Percentiles rank a stretch among this genome's conserved stretches.
Evolutionary conservation across 2,329 filamentous ascomycete species (phyloP).

Genomic region (Capronia epimyces): DNA sequence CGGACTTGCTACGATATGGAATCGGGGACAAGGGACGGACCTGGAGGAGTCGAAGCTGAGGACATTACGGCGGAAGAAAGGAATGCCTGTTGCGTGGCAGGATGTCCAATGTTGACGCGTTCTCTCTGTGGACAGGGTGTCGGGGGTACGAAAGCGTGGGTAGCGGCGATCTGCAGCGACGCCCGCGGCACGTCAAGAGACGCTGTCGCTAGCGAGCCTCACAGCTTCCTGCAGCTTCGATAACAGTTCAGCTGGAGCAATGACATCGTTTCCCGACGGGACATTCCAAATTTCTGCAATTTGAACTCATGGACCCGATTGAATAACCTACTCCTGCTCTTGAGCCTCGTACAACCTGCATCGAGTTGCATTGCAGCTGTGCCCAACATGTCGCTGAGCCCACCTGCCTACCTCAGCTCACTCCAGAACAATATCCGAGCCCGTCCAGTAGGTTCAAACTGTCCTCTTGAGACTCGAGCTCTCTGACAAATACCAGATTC

Average conservation of each 20-base stretch:
- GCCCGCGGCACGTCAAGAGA: conserved; percentile 5
- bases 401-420: conserved; percentile 78
- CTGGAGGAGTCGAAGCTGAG: background rate
- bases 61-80: conserved; percentile 6
- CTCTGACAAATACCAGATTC: conserved; percentile 51
- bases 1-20: background rate
- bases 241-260: conserved; percentile 5
- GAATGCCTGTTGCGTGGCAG: background rate
- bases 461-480: background rate
- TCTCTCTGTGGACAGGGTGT: conserved; percentile 7
- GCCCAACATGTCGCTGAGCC: conserved; percentile 66
- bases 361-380: conserved; percentile 25
- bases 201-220: background rate
- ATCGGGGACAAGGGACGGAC: background rate
- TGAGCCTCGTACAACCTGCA: background rate
- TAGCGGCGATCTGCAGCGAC: conserved; percentile 2
- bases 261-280: conserved; percentile 11
- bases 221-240: conserved; percentile 2
- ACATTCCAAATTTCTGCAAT: conserved; percentile 2
- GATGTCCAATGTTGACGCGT: conserved; percentile 16
- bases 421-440: conserved; percentile 96
- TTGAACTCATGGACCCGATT: background rate
- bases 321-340: background rate
- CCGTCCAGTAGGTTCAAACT: conserved; percentile 51
- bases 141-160: background rate